Evolutionary conservation across 306 rosid genomes (phyloP).

Genomic region (Trichosanthes cucumerina): DNA sequence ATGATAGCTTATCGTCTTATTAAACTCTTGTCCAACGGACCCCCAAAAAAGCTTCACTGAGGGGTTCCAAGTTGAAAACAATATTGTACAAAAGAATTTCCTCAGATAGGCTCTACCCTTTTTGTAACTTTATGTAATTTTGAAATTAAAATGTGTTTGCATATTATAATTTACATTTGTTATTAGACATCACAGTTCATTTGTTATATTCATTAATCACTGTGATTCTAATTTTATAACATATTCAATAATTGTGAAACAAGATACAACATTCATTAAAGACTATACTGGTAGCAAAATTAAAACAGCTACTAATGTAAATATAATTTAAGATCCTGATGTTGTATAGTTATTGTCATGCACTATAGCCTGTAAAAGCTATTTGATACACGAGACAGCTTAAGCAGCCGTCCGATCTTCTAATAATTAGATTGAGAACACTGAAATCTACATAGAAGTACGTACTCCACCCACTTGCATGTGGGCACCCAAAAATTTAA

Average conservation of each 20-base stretch:
- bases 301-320: not conserved
- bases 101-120: not conserved
- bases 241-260: not conserved
- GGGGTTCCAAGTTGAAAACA: not conserved
- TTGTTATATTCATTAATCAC: not conserved
- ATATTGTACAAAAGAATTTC: not conserved
- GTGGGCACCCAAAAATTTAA: not conserved
- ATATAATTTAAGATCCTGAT: not conserved
- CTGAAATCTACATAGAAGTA: not conserved
- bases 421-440: not conserved
- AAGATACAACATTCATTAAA: not conserved
- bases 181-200: not conserved
- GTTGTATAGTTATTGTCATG: not conserved
- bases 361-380: not conserved
- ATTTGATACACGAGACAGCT: not conserved
- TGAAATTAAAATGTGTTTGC: not conserved
- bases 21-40: not conserved
- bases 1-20: not conserved
- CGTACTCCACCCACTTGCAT: not conserved
- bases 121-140: not conserved
- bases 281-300: not conserved
- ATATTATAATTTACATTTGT: not conserved
- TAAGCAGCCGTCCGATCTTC: not conserved
- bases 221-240: not conserved
- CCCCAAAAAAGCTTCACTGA: not conserved